phyloP scores from a whole-genome alignment of 1,284 basidiomycete species.

The Gomphus sp. region DNA sequence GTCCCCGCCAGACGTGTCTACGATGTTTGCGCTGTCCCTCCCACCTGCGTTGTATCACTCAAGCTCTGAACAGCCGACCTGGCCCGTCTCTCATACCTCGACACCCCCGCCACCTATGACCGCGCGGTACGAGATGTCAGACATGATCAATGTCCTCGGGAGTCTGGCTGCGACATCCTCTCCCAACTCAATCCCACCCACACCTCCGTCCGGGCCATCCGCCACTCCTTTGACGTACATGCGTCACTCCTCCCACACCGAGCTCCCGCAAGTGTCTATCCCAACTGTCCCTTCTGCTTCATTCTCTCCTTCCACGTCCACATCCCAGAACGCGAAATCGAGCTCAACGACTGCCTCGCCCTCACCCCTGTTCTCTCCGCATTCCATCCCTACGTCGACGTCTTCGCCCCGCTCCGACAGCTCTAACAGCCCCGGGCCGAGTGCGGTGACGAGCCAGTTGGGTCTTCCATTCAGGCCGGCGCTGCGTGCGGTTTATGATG shows the following conservation, averaged over 20 bases:
- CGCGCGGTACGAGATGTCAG: background rate
- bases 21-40: conserved; percentile 29
- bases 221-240: background rate
- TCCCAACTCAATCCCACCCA: background rate
- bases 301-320: background rate
- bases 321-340: conserved; percentile 1
- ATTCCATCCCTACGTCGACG: background rate
- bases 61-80: background rate
- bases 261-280: conserved; percentile 9
- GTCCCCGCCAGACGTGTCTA: conserved; percentile 24
- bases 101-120: background rate
- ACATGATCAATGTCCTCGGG: background rate
- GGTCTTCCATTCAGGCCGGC: background rate
- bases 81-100: background rate
- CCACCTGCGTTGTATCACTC: conserved; percentile 19
- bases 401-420: conserved; percentile 4
- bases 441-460: background rate
- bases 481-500: conserved; percentile 7
- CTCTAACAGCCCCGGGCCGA: background rate
- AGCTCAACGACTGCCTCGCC: conserved; percentile 3
- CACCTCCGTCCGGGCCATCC: background rate
- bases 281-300: background rate
- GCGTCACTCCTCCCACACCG: conserved; percentile 1
- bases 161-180: background rate
- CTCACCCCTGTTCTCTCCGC: conserved; percentile 7